Evolutionary conservation across 345 rosid species (phyloP).

Genomic region (Camelina neglecta): DNA sequence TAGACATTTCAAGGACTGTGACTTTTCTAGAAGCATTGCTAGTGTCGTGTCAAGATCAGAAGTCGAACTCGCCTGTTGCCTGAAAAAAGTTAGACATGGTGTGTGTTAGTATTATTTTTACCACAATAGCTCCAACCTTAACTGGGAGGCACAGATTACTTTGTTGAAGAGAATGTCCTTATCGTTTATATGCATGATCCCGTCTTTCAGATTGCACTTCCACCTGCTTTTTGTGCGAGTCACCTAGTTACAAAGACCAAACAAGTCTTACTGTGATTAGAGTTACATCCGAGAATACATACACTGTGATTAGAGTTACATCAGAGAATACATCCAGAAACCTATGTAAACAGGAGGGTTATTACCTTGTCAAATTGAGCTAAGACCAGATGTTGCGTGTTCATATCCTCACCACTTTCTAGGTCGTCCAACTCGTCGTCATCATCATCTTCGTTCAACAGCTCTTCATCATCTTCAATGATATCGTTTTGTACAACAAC

Average conservation of each 20-base stretch:
- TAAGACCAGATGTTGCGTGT: conserved; percentile 92
- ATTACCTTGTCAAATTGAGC: conserved; percentile 98
- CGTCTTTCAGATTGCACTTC: conserved; percentile 97
- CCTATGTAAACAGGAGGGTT: not conserved
- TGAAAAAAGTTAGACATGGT: conserved; percentile 43
- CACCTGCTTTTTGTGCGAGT: conserved; percentile 95
- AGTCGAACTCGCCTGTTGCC: conserved; percentile 96
- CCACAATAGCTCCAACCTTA: conserved; percentile 22
- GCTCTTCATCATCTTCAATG: conserved; percentile 87
- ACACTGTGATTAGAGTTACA: not conserved
- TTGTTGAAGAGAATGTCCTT: conserved; percentile 93
- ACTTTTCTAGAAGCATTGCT: conserved; percentile 18
- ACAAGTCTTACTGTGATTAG: conserved; percentile 17
- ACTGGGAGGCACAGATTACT: conserved; percentile 45
- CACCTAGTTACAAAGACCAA: conserved; percentile 58
- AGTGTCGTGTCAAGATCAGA: conserved; percentile 51
- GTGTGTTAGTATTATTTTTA: conserved; percentile 7
- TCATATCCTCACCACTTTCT: conserved; percentile 88
- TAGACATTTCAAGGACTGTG: not conserved
- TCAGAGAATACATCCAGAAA: not conserved
- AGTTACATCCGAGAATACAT: not conserved
- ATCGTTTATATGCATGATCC: conserved; percentile 95
- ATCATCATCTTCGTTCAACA: conserved; percentile 92
- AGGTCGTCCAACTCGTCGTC: conserved; percentile 88
- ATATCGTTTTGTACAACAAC: conserved; percentile 53